Base-by-base conservation (phyloP, 306 rosid genomes). In the Cucurbita pepo region DNA sequence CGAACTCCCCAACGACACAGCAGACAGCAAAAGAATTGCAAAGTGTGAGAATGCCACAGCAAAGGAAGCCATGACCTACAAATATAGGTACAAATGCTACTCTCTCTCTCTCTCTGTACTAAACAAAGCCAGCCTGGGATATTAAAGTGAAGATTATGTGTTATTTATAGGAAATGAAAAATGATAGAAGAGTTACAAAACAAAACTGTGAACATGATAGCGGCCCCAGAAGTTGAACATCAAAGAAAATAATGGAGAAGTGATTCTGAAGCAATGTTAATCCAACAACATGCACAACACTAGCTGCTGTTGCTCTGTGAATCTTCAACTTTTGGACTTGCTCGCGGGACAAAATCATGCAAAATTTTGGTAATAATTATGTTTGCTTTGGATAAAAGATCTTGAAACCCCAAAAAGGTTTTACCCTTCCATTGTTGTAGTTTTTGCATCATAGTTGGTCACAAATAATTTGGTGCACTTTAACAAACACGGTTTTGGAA, bases 211-310 rank as follows among this genome's bases (percentile, higher is more conserved):
- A 70, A 40, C 34, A 34, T 34, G 58, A 36, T 56, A 25, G 84
- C 83, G 93, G 80, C 56, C 72, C 81, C 79, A 60, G 9, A 78
- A 7, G 51, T 70, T 71, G 80, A 85, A 67, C 19, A 74, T 79
- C 76, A 74, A 81, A 84, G 60, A 67, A 22, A 40, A 66, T 83
- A 67, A 80, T 65, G 79, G 8, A 44, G 79, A 58, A 85, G 94
- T 91, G 83, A 79, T 61, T 56, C 78, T 75, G 77, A 88, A 91
- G 97, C 88, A 69, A 79, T 83, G 73, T 71, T 85, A 69, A 69
- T 76, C 48, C 61, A 69, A 69, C 73, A 69, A 50, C 73, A 69
- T 30, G 73, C 58, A 69, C 19, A 14, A 47, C 58, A 69, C 58
- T 30, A 45, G 57, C 58, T 48, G 73, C 21, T 45, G 73, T 67